Base-by-base conservation (phyloP, 2,329 filamentous ascomycete species). In the Knufia fluminis region DNA sequence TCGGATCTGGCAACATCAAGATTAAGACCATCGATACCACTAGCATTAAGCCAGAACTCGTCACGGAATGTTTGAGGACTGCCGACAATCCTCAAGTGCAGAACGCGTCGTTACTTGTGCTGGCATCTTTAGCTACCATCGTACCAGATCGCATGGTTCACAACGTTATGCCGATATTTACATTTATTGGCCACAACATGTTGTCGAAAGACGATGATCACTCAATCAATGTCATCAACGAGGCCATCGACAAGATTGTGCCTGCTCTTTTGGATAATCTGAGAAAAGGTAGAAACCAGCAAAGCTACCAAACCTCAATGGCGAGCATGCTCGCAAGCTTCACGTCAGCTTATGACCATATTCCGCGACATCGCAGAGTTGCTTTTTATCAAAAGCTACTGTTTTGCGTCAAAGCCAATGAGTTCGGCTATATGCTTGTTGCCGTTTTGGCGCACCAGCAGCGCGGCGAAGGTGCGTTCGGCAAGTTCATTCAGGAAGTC, bases 121-220 rank as follows among this genome's bases (percentile, higher is more conserved):
- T 97, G 51, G 89, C 91, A 20, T 85, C 82, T 50, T 74, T 98
- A 35, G 91, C 92, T 19, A 84, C 84, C 33, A 86, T 90, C 57
- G 87, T 88, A 0, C 92, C 94, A 0, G 90, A 95, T 64, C 72
- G 94, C 42, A 87, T 98, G 2, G 75, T 98, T 50, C 91, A 98
- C 68, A 96, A 89, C 59, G 87, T 98, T 48, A 98, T 98, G 92
- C 92, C 92, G 10, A 91, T 98, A 46, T 98, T 98, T 69, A 97
- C 92, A 0, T 96, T 97, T 64, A 96, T 97, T 83, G 89, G 91
- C 36, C 85, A 84, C 38, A 95, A 87, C 2, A 83, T 96, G 17
- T 76, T 98, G 44, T 83, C 86, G 43, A 91, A 96, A 68, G 88
- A 87, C 59, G 94, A 98, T 60, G 91, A 97, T 59, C 97, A 96